Evolutionary conservation across 768 basidiomycete species (phyloP), one percentile per base, ranked within the genome.

Genomic region (Tylopilus cervinicoccineus): DNA sequence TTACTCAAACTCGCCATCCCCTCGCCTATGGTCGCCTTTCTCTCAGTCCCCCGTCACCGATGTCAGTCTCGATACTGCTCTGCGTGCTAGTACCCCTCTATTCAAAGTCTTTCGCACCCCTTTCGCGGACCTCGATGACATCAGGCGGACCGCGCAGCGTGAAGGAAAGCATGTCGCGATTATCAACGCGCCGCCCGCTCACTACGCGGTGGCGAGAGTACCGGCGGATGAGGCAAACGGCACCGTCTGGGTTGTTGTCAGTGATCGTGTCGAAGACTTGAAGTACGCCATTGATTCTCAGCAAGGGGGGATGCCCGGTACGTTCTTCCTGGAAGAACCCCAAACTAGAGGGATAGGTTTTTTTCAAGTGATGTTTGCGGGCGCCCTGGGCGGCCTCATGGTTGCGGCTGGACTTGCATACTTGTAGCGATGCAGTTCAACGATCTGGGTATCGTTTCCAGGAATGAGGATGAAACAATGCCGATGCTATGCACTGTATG

Each of bases 81-180:
- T 67, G 19, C 61, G 56, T 27, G 57, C 50, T 12, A 67, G 67
- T 31, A 69, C 67, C 6, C 66, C 66, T 26, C 41, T 69, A 12
- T 69, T 67, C 51, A 66, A 65, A 24, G 61, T 69, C 11, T 67
- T 69, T 37, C 55, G 67, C 12, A 67, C 65, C 4, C 65, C 67
- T 17, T 43, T 54, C 11, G 51, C 56, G 43, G 67, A 67, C 23
- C 50, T 67, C 13, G 55, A 63, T 14, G 46, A 47, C 27, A 41
- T 67, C 16, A 55, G 43, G 38, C 63, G 42, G 38, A 63, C 54
- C 5, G 66, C 66, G n/a, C 59, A 52, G 32, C 63, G 52, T 2
- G 66, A 66, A 22, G 66, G 66, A 29, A 69, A 67, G 27, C 57
- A 69, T 23, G 43, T 67, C 8, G 66, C 65, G 29, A 43, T 65